These are phyloP conservation scores for Aegilops tauschii DNA, from an alignment of 176 grass and related monocot species.

Conservation along the genomic window DNA sequence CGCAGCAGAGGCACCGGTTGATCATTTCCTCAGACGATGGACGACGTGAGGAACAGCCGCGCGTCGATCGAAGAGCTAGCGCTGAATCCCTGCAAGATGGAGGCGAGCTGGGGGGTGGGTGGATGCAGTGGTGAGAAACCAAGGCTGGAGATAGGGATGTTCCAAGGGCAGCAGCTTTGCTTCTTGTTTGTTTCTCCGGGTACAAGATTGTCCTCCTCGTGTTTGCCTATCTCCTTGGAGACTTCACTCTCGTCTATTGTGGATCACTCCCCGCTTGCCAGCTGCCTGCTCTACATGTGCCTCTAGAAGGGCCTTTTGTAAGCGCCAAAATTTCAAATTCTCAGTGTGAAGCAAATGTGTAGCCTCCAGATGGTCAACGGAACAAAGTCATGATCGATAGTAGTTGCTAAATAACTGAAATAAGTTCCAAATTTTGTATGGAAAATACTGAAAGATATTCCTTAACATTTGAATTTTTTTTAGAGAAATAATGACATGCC, in stretches of 20 bases:
- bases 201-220: conserved; percentile 43
- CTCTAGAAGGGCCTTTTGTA: conserved; percentile 32
- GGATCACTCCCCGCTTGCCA: not conserved
- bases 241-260: conserved; percentile 26
- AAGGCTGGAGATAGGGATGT: conserved; percentile 26
- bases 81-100: not conserved
- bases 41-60: not conserved
- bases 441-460: too few relatives aligned
- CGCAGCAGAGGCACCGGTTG: conserved; percentile 50
- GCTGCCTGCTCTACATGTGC: not conserved
- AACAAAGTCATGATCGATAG: not conserved
- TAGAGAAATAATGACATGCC: too few relatives aligned
- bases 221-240: conserved; percentile 45
- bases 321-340: not conserved
- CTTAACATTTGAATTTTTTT: too few relatives aligned
- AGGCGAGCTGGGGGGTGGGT: conserved; percentile 2
- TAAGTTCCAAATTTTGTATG: too few relatives aligned
- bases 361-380: not conserved
- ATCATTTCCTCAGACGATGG: conserved; percentile 28
- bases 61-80: not conserved
- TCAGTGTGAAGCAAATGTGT: not conserved
- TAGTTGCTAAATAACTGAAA: not conserved
- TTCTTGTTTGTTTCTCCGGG: conserved; percentile 23
- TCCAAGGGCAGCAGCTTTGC: conserved; percentile 10
- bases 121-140: conserved; percentile 33